Base-by-base conservation (phyloP, 2,329 filamentous ascomycete genomes). In the Biscogniauxia marginata region DNA sequence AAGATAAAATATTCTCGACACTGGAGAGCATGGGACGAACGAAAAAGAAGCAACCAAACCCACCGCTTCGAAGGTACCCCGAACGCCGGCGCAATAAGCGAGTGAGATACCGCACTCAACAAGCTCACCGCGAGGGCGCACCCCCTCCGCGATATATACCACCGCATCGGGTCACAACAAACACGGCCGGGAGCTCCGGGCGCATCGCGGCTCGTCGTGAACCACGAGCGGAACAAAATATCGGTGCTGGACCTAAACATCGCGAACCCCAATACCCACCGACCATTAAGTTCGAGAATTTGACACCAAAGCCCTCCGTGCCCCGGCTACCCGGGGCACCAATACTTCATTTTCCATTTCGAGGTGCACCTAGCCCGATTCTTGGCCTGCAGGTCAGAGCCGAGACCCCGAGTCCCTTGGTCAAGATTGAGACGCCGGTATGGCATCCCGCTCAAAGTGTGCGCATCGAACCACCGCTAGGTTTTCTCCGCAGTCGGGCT, bases 351-450 rank as follows among this genome's bases (percentile, higher is more conserved):
- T 16, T n/a, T 39, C 30, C 30, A n/a, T 16, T 16, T 16, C 30
- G 30, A 39, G 30, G 9, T 4, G n/a, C 6, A 9, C 9, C 30
- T 9, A 11, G 13, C 2, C n/a, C 13, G 3, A 16, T 16, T 16
- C 30, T 16, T 16, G 13, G 13, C n/a, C 13, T 39, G n/a, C 30
- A 39, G 18, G 9, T 49, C n/a, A n/a, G 24, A 25, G n/a, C 18
- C 23, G 48, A 49, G 23, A 49, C 48, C 2, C 48, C 48, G 7
- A 49, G 48, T 34, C 48, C 48, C 4, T n/a, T 11, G 4, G 24
- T 49, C 24, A 49, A 49, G 25, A 49, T 49, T n/a, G 48, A 49
- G 48, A 30, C 48, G 13, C 48, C 48, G 3, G 18, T n/a, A 16
- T 30, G n/a, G 9, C n/a, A 20, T 9, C 21, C 24, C 16, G 22